Conservation (phyloP, 306 rosid species). For the Gastrolobium villosum region DNA sequence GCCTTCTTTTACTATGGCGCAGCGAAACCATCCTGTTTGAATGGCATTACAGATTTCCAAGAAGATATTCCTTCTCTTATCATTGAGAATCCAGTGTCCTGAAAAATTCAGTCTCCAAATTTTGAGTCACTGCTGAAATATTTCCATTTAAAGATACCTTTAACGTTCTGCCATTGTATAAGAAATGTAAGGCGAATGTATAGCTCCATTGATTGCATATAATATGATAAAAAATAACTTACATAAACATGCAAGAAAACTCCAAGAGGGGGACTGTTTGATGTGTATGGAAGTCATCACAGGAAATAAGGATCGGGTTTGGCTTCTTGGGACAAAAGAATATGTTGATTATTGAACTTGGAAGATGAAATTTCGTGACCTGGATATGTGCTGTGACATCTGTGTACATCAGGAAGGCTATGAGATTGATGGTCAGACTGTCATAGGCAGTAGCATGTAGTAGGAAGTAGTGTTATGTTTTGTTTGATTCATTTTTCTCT, state of each 20-base stretch:
- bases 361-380: conserved; percentile 18
- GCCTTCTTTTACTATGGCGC: conserved; percentile 90
- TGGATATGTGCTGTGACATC: neutral
- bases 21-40: conserved; percentile 77
- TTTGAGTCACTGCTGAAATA: neutral
- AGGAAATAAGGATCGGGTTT: neutral
- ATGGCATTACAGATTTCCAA: conserved; percentile 51
- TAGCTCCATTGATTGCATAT: conserved; percentile 37
- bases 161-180: conserved; percentile 6
- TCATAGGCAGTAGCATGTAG: neutral
- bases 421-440: neutral
- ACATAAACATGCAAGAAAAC: conserved; percentile 2
- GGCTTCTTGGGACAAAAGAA: conserved; percentile 10
- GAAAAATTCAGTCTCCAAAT: conserved; percentile 37
- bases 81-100: conserved; percentile 47
- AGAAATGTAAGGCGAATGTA: conserved; percentile 31
- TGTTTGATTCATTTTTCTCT: neutral
- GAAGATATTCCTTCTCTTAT: conserved; percentile 75
- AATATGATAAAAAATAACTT: conserved; percentile 15
- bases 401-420: neutral
- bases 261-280: neutral
- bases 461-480: neutral
- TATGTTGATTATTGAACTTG: neutral
- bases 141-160: conserved; percentile 8
- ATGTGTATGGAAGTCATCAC: conserved; percentile 28